Evolutionary conservation across 345 rosid genomes (phyloP).

Genomic region (Eucalyptus cloeziana): DNA sequence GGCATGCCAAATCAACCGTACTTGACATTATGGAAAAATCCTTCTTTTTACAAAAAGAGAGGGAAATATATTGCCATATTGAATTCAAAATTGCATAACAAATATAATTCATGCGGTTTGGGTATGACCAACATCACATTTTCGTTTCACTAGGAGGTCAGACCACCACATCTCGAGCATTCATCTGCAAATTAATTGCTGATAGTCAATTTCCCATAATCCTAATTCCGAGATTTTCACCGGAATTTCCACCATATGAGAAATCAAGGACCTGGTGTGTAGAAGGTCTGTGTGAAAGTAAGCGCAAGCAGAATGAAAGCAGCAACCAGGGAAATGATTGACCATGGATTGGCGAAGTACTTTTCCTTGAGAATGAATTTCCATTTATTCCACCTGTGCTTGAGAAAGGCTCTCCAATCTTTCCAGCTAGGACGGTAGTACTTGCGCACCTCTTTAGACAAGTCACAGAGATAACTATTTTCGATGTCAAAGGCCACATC

Average conservation of each 20-base stretch:
- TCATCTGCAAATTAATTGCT: neutral
- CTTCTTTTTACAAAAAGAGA: neutral
- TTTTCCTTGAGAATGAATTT: slow-evolving; percentile 47
- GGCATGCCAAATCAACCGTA: too few species aligned
- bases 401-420: slow-evolving; percentile 23
- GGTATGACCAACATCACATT: neutral
- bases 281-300: slow-evolving; percentile 64
- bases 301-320: slow-evolving; percentile 48
- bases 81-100: neutral
- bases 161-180: neutral
- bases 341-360: slow-evolving; percentile 74
- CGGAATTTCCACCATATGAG: too few species aligned
- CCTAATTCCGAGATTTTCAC: neutral
- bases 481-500: too few species aligned
- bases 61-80: neutral
- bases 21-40: too few species aligned
- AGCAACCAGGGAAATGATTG: slow-evolving; percentile 52
- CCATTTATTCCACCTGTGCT: slow-evolving; percentile 72
- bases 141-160: neutral
- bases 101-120: neutral
- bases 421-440: too few species aligned
- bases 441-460: accelerated
- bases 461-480: accelerated
- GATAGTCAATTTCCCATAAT: neutral
- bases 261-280: neutral